phyloP scores from a whole-genome alignment of 805 yeast species.

The Yamadazyma laniorum region DNA sequence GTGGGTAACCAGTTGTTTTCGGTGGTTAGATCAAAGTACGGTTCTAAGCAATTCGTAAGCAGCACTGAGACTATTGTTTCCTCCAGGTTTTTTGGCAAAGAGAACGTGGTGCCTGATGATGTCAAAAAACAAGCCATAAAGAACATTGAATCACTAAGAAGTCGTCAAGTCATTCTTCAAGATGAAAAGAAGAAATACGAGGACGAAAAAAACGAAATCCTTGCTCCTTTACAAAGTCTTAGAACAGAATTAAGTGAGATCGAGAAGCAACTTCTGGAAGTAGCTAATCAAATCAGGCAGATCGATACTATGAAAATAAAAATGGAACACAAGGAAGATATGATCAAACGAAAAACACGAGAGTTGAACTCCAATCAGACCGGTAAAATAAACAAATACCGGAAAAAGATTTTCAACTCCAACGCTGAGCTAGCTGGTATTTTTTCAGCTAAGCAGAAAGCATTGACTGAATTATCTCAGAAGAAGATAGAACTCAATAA shows the following conservation, averaged over 20 bases:
- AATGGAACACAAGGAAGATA: background rate
- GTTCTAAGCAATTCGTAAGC: constrained; percentile 52
- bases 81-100: constrained; percentile 28
- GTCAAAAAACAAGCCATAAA: constrained; percentile 12
- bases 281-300: constrained; percentile 11
- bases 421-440: background rate
- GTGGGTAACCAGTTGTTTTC: constrained; percentile 55
- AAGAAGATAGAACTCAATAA: constrained; percentile 10
- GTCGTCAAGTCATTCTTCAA: background rate
- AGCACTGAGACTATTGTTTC: constrained; percentile 32
- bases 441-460: background rate
- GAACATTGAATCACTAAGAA: background rate
- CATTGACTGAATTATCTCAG: background rate
- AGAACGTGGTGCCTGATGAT: constrained; percentile 17
- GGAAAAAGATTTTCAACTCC: constrained; percentile 20
- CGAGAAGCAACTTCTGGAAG: constrained; percentile 19
- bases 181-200: background rate
- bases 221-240: constrained; percentile 4
- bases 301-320: constrained; percentile 1
- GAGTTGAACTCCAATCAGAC: constrained; percentile 45
- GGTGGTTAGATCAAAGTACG: constrained; percentile 61
- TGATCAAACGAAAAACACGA: constrained; percentile 23
- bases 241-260: constrained; percentile 18
- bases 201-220: background rate
- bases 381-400: constrained; percentile 34